A percentile compares a stretch with the other conserved stretches of the same genome.
Evolutionary conservation across 2,329 filamentous ascomycete species (phyloP).

Genomic region (Calonectria ilicicola): DNA sequence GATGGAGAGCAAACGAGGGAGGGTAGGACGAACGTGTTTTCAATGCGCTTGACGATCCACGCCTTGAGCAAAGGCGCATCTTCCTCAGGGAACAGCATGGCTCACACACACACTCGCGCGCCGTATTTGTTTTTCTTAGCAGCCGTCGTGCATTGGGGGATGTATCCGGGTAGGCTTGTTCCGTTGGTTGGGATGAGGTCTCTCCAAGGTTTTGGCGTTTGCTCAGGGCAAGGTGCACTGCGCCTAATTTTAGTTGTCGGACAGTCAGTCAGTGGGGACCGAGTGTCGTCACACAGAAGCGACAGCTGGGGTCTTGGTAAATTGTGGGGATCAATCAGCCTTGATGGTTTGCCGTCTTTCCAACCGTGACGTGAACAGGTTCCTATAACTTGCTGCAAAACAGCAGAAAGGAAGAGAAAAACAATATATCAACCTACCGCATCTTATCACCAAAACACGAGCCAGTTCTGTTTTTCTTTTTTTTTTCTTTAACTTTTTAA

Average conservation of each 20-base stretch:
- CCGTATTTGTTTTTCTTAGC: not conserved
- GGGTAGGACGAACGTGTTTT: constrained; percentile 72
- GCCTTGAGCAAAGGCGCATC: constrained; percentile 75
- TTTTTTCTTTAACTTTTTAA: constrained; percentile 42
- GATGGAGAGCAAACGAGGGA: constrained; percentile 20
- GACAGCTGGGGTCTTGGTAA: not conserved
- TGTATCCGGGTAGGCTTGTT: not conserved
- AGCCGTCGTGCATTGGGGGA: constrained; percentile 15
- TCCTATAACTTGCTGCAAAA: no score
- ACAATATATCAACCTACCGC: no score
- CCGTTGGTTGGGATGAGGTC: constrained; percentile 11
- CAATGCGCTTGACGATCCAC: constrained; percentile 83
- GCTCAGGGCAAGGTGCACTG: constrained; percentile 24
- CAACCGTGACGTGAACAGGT: no score
- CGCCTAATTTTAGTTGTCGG: constrained; percentile 31
- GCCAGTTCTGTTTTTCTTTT: not conserved
- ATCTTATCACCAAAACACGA: not conserved
- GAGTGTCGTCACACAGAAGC: constrained; percentile 35
- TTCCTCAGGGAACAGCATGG: constrained; percentile 73
- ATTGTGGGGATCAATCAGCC: not conserved
- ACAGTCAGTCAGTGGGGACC: constrained; percentile 15
- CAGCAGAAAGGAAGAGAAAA: no score
- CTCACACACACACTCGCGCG: constrained; percentile 12
- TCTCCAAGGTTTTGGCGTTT: not conserved
- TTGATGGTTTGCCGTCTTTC: not conserved